Percentiles rank a stretch among this genome's conserved stretches.
Evolutionary conservation across 306 rosid species (phyloP).

Genomic region (Ochetophila trinervis): DNA sequence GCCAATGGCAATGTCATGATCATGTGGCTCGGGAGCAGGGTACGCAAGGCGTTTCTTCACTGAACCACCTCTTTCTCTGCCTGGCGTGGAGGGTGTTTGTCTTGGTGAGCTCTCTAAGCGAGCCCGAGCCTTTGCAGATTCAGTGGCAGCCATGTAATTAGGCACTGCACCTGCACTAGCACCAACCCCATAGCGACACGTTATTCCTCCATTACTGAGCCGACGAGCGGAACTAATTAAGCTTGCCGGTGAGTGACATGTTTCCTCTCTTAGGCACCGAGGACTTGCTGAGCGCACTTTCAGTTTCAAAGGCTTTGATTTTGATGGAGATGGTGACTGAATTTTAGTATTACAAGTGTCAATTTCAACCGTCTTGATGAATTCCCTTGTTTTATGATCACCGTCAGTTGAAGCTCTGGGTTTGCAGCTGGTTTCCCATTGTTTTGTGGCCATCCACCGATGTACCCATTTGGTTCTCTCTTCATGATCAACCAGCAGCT

Average conservation of each 20-base stretch:
- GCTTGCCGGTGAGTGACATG: slow-evolving; percentile 23
- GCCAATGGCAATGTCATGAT: not conserved
- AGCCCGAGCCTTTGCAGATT: slow-evolving; percentile 34
- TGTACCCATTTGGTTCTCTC: slow-evolving; percentile 37
- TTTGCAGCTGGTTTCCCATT: slow-evolving; percentile 16
- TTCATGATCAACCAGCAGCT: slow-evolving; percentile 24
- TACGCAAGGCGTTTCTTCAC: slow-evolving; percentile 26
- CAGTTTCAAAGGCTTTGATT: slow-evolving; percentile 12
- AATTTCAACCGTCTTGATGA: slow-evolving; percentile 28
- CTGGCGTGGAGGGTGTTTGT: slow-evolving; percentile 31
- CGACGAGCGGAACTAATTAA: slow-evolving; percentile 5
- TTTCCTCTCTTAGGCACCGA: slow-evolving; percentile 26
- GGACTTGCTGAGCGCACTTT: slow-evolving; percentile 30
- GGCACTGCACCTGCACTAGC: slow-evolving; percentile 15
- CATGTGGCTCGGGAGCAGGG: slow-evolving; percentile 15
- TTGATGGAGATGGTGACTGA: too few relatives aligned
- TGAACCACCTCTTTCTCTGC: slow-evolving; percentile 19
- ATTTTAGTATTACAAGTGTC: too few relatives aligned
- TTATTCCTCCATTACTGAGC: too few relatives aligned
- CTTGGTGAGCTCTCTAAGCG: slow-evolving; percentile 21
- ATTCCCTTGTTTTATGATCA: slow-evolving; percentile 10
- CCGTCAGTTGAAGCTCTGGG: slow-evolving; percentile 5
- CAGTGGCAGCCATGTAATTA: slow-evolving; percentile 36
- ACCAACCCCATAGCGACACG: too few relatives aligned
- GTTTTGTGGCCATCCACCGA: slow-evolving; percentile 37